These are phyloP conservation scores for Arabidopsis arenosa DNA, from an alignment of 345 rosid genomes.

Conservation along the genomic window DNA sequence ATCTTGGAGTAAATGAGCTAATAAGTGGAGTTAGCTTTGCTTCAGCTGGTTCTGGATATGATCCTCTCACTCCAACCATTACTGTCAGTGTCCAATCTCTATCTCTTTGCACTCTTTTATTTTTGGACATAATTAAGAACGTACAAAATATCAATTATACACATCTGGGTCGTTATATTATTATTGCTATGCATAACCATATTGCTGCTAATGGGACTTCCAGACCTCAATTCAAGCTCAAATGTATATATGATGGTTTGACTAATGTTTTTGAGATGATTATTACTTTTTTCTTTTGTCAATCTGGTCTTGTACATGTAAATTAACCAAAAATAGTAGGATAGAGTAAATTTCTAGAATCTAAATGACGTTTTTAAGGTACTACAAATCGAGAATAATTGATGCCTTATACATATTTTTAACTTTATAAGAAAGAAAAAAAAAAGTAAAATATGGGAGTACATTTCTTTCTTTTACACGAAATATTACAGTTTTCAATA, in stretches of 20 bases:
- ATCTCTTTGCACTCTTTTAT: too few relatives aligned
- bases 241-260: not conserved
- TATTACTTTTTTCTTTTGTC: not conserved
- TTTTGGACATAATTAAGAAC: not conserved
- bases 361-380: not conserved
- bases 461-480: not conserved
- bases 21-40: constrained; percentile 89
- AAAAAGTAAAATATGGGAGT: not conserved
- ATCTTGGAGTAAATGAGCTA: constrained; percentile 62
- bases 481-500: not conserved
- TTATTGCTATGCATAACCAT: not conserved
- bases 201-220: constrained; percentile 11
- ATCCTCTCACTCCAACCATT: constrained; percentile 71
- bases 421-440: not conserved
- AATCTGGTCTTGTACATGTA: not conserved
- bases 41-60: constrained; percentile 85
- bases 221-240: not conserved
- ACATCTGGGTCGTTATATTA: not conserved
- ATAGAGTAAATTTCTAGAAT: not conserved
- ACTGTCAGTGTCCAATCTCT: constrained; percentile 43
- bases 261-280: not conserved
- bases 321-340: not conserved
- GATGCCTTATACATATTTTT: not conserved
- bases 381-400: not conserved
- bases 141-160: not conserved